Percentiles rank a stretch among this genome's conserved stretches.
phyloP scores from a whole-genome alignment of 176 grass and related monocot species.

The Ampelocalamus luodianensis region DNA sequence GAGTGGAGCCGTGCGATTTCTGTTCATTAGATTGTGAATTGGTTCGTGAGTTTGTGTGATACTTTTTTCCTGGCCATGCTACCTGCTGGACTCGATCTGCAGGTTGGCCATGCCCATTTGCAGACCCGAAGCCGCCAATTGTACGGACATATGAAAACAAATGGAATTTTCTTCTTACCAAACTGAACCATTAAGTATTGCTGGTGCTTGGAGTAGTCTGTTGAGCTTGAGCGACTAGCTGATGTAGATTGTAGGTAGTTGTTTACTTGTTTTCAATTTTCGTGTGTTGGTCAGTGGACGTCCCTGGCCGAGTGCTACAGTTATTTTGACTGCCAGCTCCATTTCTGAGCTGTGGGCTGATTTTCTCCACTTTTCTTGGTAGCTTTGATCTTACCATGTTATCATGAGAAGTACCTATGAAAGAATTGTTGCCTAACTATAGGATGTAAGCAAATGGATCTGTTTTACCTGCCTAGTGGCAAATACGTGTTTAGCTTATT shows the following conservation, averaged over 20 bases:
- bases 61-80: neutral
- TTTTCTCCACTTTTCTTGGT: neutral
- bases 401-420: neutral
- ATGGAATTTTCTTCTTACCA: neutral
- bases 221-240: neutral
- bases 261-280: slow-evolving; percentile 13
- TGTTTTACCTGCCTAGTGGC: neutral
- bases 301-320: neutral
- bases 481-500: neutral
- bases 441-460: neutral
- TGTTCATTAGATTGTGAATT: neutral
- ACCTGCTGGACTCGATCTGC: neutral
- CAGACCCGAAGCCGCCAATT: neutral
- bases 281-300: too few species aligned
- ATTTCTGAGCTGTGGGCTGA: neutral
- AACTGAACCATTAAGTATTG: neutral
- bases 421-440: neutral
- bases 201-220: neutral
- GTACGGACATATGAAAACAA: neutral
- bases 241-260: neutral
- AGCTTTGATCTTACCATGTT: neutral
- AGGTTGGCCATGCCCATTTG: neutral
- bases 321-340: neutral
- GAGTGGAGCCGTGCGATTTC: neutral
- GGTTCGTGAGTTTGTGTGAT: neutral